These are phyloP conservation scores for Boletus semigastroideus DNA, from an alignment of 1,284 basidiomycete species.

Conservation along the genomic window DNA sequence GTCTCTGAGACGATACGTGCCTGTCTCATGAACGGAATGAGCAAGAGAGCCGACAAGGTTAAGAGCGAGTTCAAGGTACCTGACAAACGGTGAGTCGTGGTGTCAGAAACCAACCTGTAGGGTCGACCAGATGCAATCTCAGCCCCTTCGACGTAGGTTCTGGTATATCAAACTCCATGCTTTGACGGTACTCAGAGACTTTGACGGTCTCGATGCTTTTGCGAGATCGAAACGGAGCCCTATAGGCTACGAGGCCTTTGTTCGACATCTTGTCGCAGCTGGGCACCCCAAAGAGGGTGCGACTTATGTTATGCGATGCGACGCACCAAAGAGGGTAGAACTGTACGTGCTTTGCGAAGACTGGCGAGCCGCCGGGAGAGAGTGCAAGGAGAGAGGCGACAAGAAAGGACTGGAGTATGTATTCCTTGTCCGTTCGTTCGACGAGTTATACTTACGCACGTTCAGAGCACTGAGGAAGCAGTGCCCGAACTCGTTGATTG, in stretches of 20 bases:
- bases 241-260: constrained; percentile 94
- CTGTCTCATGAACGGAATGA: constrained; percentile 75
- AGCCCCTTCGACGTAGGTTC: constrained; percentile 54
- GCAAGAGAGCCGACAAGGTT: constrained; percentile 85
- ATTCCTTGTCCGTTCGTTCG: constrained; percentile 2
- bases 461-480: constrained; percentile 64
- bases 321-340: constrained; percentile 78
- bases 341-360: constrained; percentile 87
- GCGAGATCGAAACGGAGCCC: constrained; percentile 86
- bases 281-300: constrained; percentile 75
- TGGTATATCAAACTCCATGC: constrained; percentile 91
- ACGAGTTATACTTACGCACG: constrained; percentile 5
- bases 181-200: constrained; percentile 75
- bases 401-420: constrained; percentile 80
- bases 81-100: constrained; percentile 72
- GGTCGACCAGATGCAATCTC: constrained; percentile 1
- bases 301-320: constrained; percentile 77
- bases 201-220: constrained; percentile 82
- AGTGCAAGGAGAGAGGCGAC: constrained; percentile 85
- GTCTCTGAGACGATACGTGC: constrained; percentile 81
- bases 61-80: constrained; percentile 87
- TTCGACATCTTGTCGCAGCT: constrained; percentile 73
- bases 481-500: constrained; percentile 77
- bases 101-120: no score
- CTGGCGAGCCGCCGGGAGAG: constrained; percentile 83